Base-by-base conservation (phyloP, 2,329 filamentous ascomycete genomes). In the Aspergillus neoniger region DNA sequence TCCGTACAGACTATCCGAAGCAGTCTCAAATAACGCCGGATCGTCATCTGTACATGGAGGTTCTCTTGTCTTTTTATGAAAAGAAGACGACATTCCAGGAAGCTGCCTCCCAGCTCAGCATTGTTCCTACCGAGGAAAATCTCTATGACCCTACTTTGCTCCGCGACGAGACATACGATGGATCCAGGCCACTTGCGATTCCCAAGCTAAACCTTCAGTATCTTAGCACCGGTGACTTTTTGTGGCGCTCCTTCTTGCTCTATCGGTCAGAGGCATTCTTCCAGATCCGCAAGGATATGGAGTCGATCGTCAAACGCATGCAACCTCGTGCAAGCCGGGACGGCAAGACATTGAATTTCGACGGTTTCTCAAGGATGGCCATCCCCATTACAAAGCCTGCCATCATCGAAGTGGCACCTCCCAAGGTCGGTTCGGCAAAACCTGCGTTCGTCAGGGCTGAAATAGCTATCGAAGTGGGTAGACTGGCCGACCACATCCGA, bases 131-230 rank as follows among this genome's bases (percentile, higher is more conserved):
- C 0, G 95, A 98, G 72, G 81, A 74, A 60, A 79, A 86, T 1
- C 81, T 99, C 5, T 97, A 97, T 70, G 92, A 97, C 61, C 83
- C 83, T 54, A 86, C 87, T 25, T 85, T 96, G 56, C 77, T 93
- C 58, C 86, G 92, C 60, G 94, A 94, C 59, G 93, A 97, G 69
- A 83, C 83, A 7, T 98, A 97, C 69, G 89, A 96, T 74, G 93
- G 93, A 25, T 92, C 91, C 23, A 86, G 86, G 51, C 93, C 95
- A 5, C 82, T 99, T 60, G 91, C 95, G 2, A 87, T 99, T 47
- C 95, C 95, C 2, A 99, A 99, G 74, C 79, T 98, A 49, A 99
- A 97, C 69, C 81, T 99, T 28, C 95, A 99, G 72, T 99, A 99
- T 76, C 82, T 99, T 14, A 96, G 93, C 2, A 87, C 96, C 54